Evolutionary conservation across 108 stramenopile species (phyloP).

Genomic region (Ochromonas danica): DNA sequence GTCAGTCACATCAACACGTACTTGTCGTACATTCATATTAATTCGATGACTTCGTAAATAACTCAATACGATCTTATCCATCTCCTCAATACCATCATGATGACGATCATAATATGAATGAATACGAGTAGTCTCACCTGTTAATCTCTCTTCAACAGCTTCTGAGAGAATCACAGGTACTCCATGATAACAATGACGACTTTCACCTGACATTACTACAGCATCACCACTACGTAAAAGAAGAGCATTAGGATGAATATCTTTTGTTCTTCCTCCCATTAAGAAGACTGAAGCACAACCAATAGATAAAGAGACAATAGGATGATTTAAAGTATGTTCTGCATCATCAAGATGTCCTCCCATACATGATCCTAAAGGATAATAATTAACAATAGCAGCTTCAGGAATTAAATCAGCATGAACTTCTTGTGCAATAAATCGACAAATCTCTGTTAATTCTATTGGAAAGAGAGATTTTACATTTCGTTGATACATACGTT

Average conservation of each 20-base stretch:
- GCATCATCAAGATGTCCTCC: slow-evolving; percentile 49
- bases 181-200: slow-evolving; percentile 42
- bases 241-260: slow-evolving; percentile 26
- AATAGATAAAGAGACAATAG: slow-evolving; percentile 40
- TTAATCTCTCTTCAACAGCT: not conserved
- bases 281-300: slow-evolving; percentile 40
- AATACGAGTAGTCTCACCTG: not conserved
- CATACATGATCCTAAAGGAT: slow-evolving; percentile 37
- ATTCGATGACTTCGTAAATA: slow-evolving; percentile 10
- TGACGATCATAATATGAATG: not conserved
- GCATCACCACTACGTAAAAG: slow-evolving; percentile 41
- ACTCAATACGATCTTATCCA: not conserved
- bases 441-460: not conserved
- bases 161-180: slow-evolving; percentile 34
- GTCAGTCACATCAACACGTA: not conserved
- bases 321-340: slow-evolving; percentile 30
- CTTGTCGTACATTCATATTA: slow-evolving; percentile 23
- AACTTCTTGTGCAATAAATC: not conserved
- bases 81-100: not conserved
- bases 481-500: slow-evolving; percentile 36
- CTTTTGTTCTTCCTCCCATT: slow-evolving; percentile 34
- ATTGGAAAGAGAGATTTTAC: slow-evolving; percentile 26
- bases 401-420: slow-evolving; percentile 33
- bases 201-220: slow-evolving; percentile 36
- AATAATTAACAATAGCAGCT: slow-evolving; percentile 50